Evolutionary conservation across 2,329 filamentous ascomycete genomes (phyloP).

Genomic region (Ilyonectria mors-panacis): DNA sequence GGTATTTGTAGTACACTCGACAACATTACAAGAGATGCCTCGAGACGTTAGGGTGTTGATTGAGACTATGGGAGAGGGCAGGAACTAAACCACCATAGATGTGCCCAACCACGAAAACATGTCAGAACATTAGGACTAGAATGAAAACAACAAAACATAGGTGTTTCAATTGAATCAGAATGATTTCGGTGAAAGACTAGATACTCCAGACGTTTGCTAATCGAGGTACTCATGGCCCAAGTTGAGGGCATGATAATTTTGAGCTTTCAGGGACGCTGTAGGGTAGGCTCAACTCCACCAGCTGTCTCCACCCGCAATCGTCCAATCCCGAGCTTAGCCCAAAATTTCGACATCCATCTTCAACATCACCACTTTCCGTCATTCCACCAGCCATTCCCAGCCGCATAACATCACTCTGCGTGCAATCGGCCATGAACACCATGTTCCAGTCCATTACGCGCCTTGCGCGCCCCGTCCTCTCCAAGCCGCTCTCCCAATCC

Average conservation of each 20-base stretch:
- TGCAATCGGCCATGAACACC: conserved; percentile 40
- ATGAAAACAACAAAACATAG: too few species aligned
- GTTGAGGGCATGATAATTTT: not conserved
- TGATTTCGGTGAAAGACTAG: too few species aligned
- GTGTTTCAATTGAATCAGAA: too few species aligned
- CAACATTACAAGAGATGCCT: not conserved
- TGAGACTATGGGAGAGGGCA: too few species aligned
- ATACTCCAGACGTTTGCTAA: not conserved
- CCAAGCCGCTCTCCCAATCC: conserved; percentile 43
- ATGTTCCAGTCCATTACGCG: conserved; percentile 50
- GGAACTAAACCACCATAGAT: too few species aligned
- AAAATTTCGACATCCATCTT: conserved; percentile 46
- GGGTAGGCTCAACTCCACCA: conserved; percentile 28
- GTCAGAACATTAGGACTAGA: too few species aligned
- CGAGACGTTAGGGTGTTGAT: not conserved
- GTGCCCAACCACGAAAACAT: too few species aligned
- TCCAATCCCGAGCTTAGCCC: conserved; percentile 43
- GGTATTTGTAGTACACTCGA: conserved; percentile 27
- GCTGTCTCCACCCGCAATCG: conserved; percentile 28
- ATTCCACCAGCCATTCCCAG: conserved; percentile 35
- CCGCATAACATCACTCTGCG: conserved; percentile 33
- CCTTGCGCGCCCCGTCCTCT: conserved; percentile 49
- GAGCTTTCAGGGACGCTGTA: conserved; percentile 28
- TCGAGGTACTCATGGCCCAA: not conserved
- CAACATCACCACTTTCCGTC: conserved; percentile 37